A percentile compares a stretch with the other conserved stretches of the same genome.
These are phyloP conservation scores for Gnomoniopsis smithogilvyi DNA, from an alignment of 2,329 filamentous ascomycete genomes.

Conservation along the genomic window DNA sequence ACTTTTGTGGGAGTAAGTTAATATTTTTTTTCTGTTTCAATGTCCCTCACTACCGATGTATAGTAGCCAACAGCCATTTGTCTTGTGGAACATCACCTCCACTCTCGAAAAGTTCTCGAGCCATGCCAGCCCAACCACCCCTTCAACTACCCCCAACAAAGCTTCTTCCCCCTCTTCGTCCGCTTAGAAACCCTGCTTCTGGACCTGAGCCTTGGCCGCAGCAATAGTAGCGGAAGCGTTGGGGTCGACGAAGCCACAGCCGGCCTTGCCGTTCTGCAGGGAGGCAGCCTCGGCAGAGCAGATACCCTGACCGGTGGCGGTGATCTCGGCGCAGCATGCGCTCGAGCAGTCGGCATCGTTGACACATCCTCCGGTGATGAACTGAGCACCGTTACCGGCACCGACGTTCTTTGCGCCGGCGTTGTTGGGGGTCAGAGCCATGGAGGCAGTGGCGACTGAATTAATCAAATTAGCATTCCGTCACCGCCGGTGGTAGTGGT, in stretches of 20 bases:
- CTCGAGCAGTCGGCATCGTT: conserved; percentile 28
- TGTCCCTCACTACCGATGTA: too few relatives aligned
- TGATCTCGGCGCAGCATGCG: conserved; percentile 27
- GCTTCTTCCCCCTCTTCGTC: not conserved
- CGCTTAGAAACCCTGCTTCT: conserved; percentile 28
- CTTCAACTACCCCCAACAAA: not conserved
- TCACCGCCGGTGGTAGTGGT: too few relatives aligned
- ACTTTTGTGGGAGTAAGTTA: too few relatives aligned
- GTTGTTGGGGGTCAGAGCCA: conserved; percentile 27
- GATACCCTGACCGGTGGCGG: conserved; percentile 24
- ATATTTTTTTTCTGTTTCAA: too few relatives aligned
- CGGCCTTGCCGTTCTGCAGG: conserved; percentile 30
- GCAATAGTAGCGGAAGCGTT: conserved; percentile 27
- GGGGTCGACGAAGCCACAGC: conserved; percentile 31
- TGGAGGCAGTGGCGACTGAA: conserved; percentile 20
- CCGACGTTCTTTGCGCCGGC: conserved; percentile 30
- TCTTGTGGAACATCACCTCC: too few relatives aligned
- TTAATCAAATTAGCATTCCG: not conserved
- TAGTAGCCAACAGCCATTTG: too few relatives aligned
- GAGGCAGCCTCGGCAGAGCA: conserved; percentile 29
- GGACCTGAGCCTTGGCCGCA: conserved; percentile 29
- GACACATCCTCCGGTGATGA: conserved; percentile 32
- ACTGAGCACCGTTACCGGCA: conserved; percentile 25
- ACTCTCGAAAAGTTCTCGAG: too few relatives aligned
- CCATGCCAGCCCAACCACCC: not conserved